Base-by-base conservation (phyloP, 1,139 yeast species). In the Nakaseomyces uthaithaninus region DNA sequence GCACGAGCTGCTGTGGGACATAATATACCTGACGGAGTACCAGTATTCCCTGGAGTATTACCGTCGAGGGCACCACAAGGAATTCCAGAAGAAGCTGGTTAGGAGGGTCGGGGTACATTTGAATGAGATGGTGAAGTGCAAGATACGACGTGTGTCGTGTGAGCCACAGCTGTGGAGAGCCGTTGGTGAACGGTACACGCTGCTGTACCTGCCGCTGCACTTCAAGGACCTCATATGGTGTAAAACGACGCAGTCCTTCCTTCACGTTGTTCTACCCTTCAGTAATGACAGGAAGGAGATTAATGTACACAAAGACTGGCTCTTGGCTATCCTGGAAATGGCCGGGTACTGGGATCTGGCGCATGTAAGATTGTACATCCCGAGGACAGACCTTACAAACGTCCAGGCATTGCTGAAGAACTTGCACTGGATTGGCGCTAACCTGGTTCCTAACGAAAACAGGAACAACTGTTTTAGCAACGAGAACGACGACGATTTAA, bases 401-500 rank as follows among this genome's bases (percentile, higher is more conserved):
- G 40, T 51, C 6, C 47, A 49, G 16, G 44, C 45, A 3, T 43
- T 57, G 16, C 42, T 56, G 18, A 43, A 48, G 37, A 57, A 56
- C 42, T 37, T 57, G 26, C 53, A 54, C 40, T 57, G 62, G 62
- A 52, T 57, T 11, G 59, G 59, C 36, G 62, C 59, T 14, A 54
- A 47, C 36, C 34, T 57, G 30, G 45, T 55, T 14, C 48, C 49
- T 4, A 56, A 57, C 41, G 61, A 57, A 38, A 43, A 50, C 39
- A 44, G 57, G 28, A 39, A 43, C 33, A 36, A 37, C 8, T 40
- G 37, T 23, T 33, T 36, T 12, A 17, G 42, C 20, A 35, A 35
- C 31, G 37, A 35, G 17, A 23, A 38, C 16, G 37, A 39, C 19
- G 47, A 47, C 33, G 53, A 50, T 11, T 34, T 47, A 23, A 38